Conservation (phyloP, 2,329 filamentous ascomycete species). For the Phialophora expanda region DNA sequence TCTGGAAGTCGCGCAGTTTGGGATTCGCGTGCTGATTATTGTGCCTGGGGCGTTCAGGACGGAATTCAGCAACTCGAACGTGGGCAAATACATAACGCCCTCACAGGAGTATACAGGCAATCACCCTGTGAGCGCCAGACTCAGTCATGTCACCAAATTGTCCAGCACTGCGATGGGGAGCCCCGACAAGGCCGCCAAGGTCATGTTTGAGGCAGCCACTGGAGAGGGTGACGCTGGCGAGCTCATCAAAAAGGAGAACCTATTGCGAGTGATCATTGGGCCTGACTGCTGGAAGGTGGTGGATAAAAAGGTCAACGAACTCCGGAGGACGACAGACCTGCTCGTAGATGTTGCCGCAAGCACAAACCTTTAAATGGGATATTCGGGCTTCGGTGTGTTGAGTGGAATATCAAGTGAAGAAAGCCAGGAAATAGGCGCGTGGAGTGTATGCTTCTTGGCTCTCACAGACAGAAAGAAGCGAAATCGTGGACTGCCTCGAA, state of each 20-base stretch:
- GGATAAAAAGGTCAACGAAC: constrained; percentile 35
- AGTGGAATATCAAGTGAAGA: neutral
- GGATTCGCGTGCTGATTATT: constrained; percentile 52
- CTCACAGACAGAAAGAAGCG: neutral
- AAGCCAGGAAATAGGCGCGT: neutral
- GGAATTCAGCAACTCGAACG: constrained; percentile 44
- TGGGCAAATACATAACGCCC: constrained; percentile 18
- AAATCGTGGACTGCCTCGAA: neutral
- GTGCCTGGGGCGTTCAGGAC: constrained; percentile 57
- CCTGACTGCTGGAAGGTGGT: constrained; percentile 44
- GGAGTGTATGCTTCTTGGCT: neutral
- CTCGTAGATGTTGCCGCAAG: constrained; percentile 28
- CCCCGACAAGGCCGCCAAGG: constrained; percentile 45
- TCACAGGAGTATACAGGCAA: constrained; percentile 25
- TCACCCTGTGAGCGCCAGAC: constrained; percentile 26
- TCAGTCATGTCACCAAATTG: constrained; percentile 18
- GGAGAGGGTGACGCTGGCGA: constrained; percentile 44
- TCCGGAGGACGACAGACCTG: constrained; percentile 27
- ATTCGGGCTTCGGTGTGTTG: neutral
- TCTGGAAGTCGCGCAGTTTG: constrained; percentile 54
- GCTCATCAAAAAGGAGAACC: constrained; percentile 45
- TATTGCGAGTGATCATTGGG: constrained; percentile 46
- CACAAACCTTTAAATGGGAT: constrained; percentile 24
- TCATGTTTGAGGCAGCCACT: constrained; percentile 49
- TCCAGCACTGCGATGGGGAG: constrained; percentile 40